Evolutionary conservation across 768 basidiomycete species (phyloP).

Genomic region (Rhodotorula kratochvilovae): DNA sequence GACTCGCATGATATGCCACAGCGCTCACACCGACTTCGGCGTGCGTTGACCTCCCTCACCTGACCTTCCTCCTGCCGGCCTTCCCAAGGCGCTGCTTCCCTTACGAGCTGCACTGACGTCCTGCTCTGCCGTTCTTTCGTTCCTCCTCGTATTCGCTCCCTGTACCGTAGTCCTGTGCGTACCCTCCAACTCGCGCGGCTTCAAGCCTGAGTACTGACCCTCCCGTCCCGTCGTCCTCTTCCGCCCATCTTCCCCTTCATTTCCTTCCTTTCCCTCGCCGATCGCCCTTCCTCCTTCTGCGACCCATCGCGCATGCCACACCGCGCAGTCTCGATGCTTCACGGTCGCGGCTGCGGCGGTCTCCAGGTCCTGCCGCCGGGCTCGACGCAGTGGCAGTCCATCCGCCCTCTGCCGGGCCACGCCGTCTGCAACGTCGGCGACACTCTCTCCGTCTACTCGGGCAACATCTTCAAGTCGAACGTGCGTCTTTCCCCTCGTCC

Average conservation of each 20-base stretch:
- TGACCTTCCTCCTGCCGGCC: too few species aligned
- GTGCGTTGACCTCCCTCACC: background rate
- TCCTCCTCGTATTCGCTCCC: too few species aligned
- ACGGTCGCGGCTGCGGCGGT: slow-evolving; percentile 36
- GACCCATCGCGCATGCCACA: background rate
- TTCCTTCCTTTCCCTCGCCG: background rate
- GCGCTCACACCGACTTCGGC: slow-evolving; percentile 18
- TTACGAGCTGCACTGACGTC: too few species aligned
- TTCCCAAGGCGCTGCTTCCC: too few species aligned
- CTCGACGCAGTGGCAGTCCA: slow-evolving; percentile 29
- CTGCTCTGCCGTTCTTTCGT: too few species aligned
- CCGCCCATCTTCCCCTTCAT: background rate
- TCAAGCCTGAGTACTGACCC: background rate
- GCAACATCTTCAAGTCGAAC: slow-evolving; percentile 32
- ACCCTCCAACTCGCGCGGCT: background rate
- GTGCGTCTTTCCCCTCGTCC: background rate
- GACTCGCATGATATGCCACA: background rate
- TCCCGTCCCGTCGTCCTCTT: background rate
- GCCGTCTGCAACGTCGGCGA: slow-evolving; percentile 41
- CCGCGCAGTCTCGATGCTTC: slow-evolving; percentile 29
- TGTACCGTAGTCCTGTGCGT: background rate
- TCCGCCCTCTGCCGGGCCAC: slow-evolving; percentile 28
- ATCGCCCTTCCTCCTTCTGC: background rate
- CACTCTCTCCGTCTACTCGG: slow-evolving; percentile 33
- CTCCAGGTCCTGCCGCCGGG: slow-evolving; percentile 37